Base-by-base conservation (phyloP, 306 rosid genomes). In the Quillaja saponaria region DNA sequence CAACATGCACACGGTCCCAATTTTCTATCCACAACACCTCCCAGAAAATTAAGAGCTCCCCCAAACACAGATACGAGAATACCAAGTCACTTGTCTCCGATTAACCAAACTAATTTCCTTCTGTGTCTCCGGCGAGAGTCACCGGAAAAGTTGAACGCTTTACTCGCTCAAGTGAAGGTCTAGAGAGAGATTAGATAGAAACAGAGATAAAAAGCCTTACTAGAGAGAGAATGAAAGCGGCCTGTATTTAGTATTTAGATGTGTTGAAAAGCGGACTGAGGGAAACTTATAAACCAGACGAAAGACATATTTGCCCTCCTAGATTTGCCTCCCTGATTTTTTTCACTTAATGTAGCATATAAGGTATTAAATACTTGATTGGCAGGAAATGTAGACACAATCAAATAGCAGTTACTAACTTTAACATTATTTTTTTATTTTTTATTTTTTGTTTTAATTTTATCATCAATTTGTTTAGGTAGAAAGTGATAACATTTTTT, bases 1-100 rank as follows among this genome's bases (percentile, higher is more conserved):
- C 78, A 82, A 75, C 97, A 84, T 90, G 84, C 87, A 81, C 77
- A 57, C 78, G 37, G 58, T 10, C 57, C 31, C 7, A n/a, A 21
- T 49, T 20, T 67, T 53, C 68, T 34, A 6, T 37, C 47, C 31
- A 12, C 34, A 7, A n/a, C n/a, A 12, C 20, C 63, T 7, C 33
- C 15, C 21, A 50, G 0, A 55, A 21, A 33, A 19, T 14, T 13
- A 16, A 18, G 11, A 52, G 54, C 13, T 42, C 58, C 7, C 28
- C 2, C 6, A 2, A 31, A 14, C 15, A 45, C 38, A 64, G 17
- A 25, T 55, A 1, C 7, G 3, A 56, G 3, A 50, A 3, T 17
- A n/a, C 41, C 8, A 13, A 20, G 19, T 20, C 0, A 2, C 31
- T 64, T 16, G 14, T 69, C 81, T 62, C 57, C 35, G 54, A 38